phyloP scores from a whole-genome alignment of 306 rosid species.

The Alnus rubra region DNA sequence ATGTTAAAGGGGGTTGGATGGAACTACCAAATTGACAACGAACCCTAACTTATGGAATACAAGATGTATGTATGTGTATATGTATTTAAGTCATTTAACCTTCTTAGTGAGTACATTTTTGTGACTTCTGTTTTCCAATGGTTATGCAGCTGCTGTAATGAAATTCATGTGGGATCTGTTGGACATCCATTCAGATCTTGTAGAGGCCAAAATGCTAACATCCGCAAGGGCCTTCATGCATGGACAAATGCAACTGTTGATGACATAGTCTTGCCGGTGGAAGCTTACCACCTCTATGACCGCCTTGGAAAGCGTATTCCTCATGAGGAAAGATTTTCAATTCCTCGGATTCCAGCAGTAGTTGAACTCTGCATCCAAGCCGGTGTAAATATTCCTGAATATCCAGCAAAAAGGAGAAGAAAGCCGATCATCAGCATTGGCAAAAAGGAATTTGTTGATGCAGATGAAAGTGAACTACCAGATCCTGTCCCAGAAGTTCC shows the following conservation, averaged over 20 bases:
- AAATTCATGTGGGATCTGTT: slow-evolving; percentile 86
- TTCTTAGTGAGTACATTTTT: slow-evolving; percentile 14
- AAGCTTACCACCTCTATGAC: slow-evolving; percentile 81
- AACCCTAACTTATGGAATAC: background rate
- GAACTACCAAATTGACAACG: background rate
- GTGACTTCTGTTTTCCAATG: slow-evolving; percentile 10
- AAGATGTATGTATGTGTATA: background rate
- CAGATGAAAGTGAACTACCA: slow-evolving; percentile 92
- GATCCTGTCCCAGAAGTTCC: slow-evolving; percentile 52
- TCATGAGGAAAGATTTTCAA: slow-evolving; percentile 72
- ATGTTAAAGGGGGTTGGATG: background rate
- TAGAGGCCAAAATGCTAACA: slow-evolving; percentile 57
- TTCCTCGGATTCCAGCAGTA: slow-evolving; percentile 84
- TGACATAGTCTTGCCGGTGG: slow-evolving; percentile 73
- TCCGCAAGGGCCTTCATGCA: slow-evolving; percentile 72
- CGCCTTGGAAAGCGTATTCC: slow-evolving; percentile 76
- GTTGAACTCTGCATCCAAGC: slow-evolving; percentile 96
- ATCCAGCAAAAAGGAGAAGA: slow-evolving; percentile 84
- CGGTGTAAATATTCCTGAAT: slow-evolving; percentile 73
- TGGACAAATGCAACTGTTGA: slow-evolving; percentile 75
- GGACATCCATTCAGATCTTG: slow-evolving; percentile 98
- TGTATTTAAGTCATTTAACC: background rate
- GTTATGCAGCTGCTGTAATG: slow-evolving; percentile 78
- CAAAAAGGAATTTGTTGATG: slow-evolving; percentile 77
- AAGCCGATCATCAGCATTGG: slow-evolving; percentile 80